Percentiles rank a stretch among this genome's conserved stretches.
These are phyloP conservation scores for Mycena vulgaris DNA, from an alignment of 768 basidiomycete genomes.

Conservation along the genomic window DNA sequence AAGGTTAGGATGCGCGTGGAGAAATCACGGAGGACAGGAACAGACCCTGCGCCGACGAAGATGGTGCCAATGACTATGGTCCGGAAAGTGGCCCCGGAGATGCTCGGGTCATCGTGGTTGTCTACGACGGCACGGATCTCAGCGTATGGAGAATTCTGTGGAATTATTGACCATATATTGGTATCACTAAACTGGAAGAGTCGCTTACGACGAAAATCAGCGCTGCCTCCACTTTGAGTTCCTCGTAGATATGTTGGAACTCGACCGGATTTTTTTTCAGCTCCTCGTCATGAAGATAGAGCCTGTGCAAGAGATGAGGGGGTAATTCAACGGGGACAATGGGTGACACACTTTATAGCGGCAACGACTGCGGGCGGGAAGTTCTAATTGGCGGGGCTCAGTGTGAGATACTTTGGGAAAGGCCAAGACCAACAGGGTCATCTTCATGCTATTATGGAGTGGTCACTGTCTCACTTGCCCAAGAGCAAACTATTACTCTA, in stretches of 20 bases:
- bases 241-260: slow-evolving; percentile 40
- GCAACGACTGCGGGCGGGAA: slow-evolving; percentile 22
- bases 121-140: slow-evolving; percentile 75
- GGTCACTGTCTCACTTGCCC: too few relatives aligned
- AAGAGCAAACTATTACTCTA: too few relatives aligned
- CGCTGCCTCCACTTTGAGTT: slow-evolving; percentile 47
- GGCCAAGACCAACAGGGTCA: too few relatives aligned
- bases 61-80: slow-evolving; percentile 52
- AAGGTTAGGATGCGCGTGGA: too few relatives aligned
- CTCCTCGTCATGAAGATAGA: slow-evolving; percentile 36
- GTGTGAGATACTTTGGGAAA: too few relatives aligned
- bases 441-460: too few relatives aligned
- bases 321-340: too few relatives aligned
- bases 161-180: neutral
- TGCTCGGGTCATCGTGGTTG: slow-evolving; percentile 68
- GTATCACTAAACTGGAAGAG: too few relatives aligned
- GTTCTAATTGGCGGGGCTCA: too few relatives aligned
- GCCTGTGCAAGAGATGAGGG: slow-evolving; percentile 17
- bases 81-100: slow-evolving; percentile 69
- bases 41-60: slow-evolving; percentile 39
- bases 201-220: slow-evolving; percentile 45
- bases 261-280: slow-evolving; percentile 36
- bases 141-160: slow-evolving; percentile 68
- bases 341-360: slow-evolving; percentile 16
- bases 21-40: too few relatives aligned